These are phyloP conservation scores for Pythium dissimile DNA, from an alignment of 352 stramenopile species.

Conservation along the genomic window DNA sequence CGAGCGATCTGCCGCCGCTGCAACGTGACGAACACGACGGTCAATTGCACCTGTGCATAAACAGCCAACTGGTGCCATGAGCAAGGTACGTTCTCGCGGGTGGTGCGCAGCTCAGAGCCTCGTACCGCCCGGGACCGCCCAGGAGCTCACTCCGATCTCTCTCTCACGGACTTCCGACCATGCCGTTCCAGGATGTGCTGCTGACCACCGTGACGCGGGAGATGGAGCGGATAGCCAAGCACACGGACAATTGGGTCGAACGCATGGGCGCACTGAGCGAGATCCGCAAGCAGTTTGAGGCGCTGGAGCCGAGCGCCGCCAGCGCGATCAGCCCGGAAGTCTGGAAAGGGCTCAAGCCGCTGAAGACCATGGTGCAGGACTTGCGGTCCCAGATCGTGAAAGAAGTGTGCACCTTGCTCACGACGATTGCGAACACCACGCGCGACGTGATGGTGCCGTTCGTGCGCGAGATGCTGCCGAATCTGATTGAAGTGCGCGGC, in stretches of 20 bases:
- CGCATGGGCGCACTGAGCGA: constrained; percentile 55
- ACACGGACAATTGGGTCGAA: constrained; percentile 83
- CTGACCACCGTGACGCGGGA: constrained; percentile 36
- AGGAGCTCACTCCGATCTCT: not conserved
- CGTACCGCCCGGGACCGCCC: too few relatives aligned
- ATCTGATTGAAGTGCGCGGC: constrained; percentile 74
- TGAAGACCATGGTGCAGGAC: constrained; percentile 74
- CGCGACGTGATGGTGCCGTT: constrained; percentile 76
- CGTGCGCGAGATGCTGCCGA: constrained; percentile 64
- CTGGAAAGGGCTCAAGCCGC: constrained; percentile 71
- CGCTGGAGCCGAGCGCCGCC: constrained; percentile 37
- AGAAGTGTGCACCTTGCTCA: constrained; percentile 65
- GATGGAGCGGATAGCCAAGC: constrained; percentile 76
- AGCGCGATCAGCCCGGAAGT: constrained; percentile 46
- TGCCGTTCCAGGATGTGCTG: constrained; percentile 11
- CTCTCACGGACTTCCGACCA: not conserved
- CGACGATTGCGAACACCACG: constrained; percentile 58
- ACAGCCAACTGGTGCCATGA: not conserved
- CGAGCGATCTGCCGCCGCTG: not conserved
- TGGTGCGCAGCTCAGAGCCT: not conserved
- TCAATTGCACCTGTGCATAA: not conserved
- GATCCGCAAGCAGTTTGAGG: constrained; percentile 69
- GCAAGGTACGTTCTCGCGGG: constrained; percentile 1
- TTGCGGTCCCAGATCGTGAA: constrained; percentile 86
- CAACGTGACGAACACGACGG: not conserved